Conservation (phyloP, 768 basidiomycete genomes). For the Crassisporium funariophilum region DNA sequence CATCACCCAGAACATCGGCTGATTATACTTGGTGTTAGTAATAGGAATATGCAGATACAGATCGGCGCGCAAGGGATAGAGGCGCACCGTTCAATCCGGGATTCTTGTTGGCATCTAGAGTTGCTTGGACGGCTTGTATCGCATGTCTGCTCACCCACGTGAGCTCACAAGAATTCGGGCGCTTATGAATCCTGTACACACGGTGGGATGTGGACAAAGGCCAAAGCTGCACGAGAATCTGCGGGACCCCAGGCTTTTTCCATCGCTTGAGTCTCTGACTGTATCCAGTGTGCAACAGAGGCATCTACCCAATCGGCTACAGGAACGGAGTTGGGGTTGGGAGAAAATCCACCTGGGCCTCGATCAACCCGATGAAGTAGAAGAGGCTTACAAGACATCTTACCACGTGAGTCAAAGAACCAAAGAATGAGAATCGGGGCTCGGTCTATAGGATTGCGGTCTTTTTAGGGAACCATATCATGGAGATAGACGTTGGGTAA, state of each 20-base stretch:
- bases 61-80: not conserved
- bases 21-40: not conserved
- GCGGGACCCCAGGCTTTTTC: conserved; percentile 58
- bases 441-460: conserved; percentile 29
- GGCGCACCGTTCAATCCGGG: conserved; percentile 46
- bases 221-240: conserved; percentile 55
- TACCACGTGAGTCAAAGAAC: conserved; percentile 81
- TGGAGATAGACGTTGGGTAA: not conserved
- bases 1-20: conserved; percentile 57
- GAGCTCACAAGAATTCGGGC: not conserved
- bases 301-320: conserved; percentile 66
- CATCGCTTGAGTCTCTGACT: conserved; percentile 54
- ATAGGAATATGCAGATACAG: not conserved
- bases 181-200: conserved; percentile 28
- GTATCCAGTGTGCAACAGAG: conserved; percentile 63
- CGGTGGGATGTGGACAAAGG: conserved; percentile 80
- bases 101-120: conserved; percentile 35
- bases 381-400: not conserved
- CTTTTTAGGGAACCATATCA: not conserved
- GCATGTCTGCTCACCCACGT: conserved; percentile 29
- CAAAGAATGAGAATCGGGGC: conserved; percentile 61
- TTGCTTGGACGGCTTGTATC: conserved; percentile 37
- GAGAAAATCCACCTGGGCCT: conserved; percentile 50
- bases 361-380: not conserved
- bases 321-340: conserved; percentile 39